These are phyloP conservation scores for Populus ilicifolia DNA, from an alignment of 345 rosid species.

Conservation along the genomic window DNA sequence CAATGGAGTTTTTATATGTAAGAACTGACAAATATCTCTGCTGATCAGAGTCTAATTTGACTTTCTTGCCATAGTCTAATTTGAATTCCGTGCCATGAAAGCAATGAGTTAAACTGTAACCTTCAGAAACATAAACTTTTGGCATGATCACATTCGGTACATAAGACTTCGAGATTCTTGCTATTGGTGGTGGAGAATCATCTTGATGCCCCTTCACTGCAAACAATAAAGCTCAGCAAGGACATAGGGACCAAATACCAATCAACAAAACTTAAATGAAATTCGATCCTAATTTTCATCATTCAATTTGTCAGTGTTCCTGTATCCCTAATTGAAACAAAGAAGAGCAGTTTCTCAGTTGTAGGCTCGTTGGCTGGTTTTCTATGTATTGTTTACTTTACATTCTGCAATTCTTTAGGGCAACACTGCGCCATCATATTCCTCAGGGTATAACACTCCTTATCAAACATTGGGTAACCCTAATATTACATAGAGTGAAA, in stretches of 20 bases:
- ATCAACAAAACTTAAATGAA: neutral
- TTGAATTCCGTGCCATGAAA: neutral
- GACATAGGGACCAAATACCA: neutral
- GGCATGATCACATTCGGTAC: slow-evolving; percentile 18
- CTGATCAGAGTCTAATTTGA: neutral
- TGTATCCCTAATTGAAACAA: neutral
- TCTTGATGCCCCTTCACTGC: slow-evolving; percentile 39
- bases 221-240: slow-evolving; percentile 1
- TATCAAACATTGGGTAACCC: neutral
- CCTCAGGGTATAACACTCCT: neutral
- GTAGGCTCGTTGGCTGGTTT: neutral
- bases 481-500: neutral
- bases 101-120: slow-evolving; percentile 5
- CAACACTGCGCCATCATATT: neutral
- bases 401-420: neutral
- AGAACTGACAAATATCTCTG: neutral
- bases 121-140: slow-evolving; percentile 23
- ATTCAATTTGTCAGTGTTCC: neutral
- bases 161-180: slow-evolving; percentile 37
- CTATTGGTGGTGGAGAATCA: slow-evolving; percentile 26
- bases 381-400: neutral
- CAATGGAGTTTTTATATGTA: neutral
- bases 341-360: neutral
- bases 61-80: neutral
- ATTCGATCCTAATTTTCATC: neutral